These are phyloP conservation scores for Trametes cubensis DNA, from an alignment of 768 basidiomycete genomes.

Conservation along the genomic window DNA sequence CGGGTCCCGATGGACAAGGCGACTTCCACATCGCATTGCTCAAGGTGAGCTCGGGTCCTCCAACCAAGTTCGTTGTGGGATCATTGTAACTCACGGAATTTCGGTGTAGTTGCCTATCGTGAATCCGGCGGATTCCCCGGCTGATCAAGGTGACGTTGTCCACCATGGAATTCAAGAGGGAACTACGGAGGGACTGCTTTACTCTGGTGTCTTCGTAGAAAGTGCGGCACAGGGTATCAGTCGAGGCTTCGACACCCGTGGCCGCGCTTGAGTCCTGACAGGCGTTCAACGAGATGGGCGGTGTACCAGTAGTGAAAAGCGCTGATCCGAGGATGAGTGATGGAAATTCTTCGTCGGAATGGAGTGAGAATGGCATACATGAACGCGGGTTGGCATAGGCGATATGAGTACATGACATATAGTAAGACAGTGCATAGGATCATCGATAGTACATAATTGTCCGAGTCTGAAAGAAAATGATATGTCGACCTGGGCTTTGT, in stretches of 20 bases:
- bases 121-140: slow-evolving; percentile 46
- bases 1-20: slow-evolving; percentile 52
- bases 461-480: too few relatives aligned
- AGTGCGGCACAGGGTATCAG: slow-evolving; percentile 42
- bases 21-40: slow-evolving; percentile 65
- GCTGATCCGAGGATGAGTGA: too few relatives aligned
- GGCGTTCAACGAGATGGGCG: neutral
- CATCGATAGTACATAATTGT: too few relatives aligned
- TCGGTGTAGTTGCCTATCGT: slow-evolving; percentile 53
- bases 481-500: too few relatives aligned
- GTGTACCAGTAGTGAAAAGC: neutral
- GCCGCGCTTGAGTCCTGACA: too few relatives aligned
- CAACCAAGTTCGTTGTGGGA: too few relatives aligned
- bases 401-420: too few relatives aligned
- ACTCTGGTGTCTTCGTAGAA: slow-evolving; percentile 64
- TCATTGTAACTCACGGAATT: too few relatives aligned
- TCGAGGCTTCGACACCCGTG: slow-evolving; percentile 24
- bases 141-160: slow-evolving; percentile 56
- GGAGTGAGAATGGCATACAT: too few relatives aligned
- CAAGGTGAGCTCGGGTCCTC: slow-evolving; percentile 49
- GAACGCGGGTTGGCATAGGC: too few relatives aligned
- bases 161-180: slow-evolving; percentile 64
- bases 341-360: too few relatives aligned
- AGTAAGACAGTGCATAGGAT: too few relatives aligned
- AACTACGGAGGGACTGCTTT: slow-evolving; percentile 53